A percentile compares a stretch with the other conserved stretches of the same genome.
phyloP scores from a whole-genome alignment of 371 early-diverging fungal genomes.

The Paraphysoderma sedebokerense region DNA sequence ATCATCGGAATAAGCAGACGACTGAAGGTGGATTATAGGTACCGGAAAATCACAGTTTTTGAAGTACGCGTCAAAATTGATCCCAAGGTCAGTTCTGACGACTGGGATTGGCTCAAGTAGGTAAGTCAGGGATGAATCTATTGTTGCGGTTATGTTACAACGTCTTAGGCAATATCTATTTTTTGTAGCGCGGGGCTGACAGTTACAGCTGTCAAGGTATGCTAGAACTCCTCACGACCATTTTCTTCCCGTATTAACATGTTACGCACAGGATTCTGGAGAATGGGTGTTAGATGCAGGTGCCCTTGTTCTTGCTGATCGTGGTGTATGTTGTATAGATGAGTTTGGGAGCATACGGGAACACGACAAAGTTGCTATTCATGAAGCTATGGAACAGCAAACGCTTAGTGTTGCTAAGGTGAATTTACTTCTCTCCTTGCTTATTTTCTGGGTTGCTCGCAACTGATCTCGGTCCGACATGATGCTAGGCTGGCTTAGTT shows the following conservation, averaged over 20 bases:
- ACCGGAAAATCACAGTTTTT: conserved; percentile 74
- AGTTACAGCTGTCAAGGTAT: conserved; percentile 35
- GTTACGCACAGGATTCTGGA: conserved; percentile 43
- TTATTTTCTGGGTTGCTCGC: conserved; percentile 27
- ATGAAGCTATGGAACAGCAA: conserved; percentile 62
- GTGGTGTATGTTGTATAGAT: conserved; percentile 62
- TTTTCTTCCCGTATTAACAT: too few relatives aligned
- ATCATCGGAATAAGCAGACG: not conserved
- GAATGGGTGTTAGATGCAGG: conserved; percentile 64
- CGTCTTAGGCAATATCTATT: conserved; percentile 13
- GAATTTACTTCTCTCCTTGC: not conserved
- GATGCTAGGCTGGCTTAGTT: conserved; percentile 56
- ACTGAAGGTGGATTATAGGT: conserved; percentile 14
- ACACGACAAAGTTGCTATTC: conserved; percentile 49
- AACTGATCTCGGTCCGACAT: conserved; percentile 21
- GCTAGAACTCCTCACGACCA: not conserved
- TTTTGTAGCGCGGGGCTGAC: conserved; percentile 44
- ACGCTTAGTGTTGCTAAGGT: conserved; percentile 19
- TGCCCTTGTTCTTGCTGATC: conserved; percentile 54
- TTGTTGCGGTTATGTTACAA: too few relatives aligned
- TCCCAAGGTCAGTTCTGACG: conserved; percentile 47
- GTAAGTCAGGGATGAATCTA: too few relatives aligned
- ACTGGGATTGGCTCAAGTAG: conserved; percentile 67
- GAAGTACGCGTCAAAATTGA: conserved; percentile 32
- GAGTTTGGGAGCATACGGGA: conserved; percentile 59